Evolutionary conservation across 2,329 filamentous ascomycete species (phyloP), one percentile per base, ranked within the genome.

Genomic region (Claviceps sp.): DNA sequence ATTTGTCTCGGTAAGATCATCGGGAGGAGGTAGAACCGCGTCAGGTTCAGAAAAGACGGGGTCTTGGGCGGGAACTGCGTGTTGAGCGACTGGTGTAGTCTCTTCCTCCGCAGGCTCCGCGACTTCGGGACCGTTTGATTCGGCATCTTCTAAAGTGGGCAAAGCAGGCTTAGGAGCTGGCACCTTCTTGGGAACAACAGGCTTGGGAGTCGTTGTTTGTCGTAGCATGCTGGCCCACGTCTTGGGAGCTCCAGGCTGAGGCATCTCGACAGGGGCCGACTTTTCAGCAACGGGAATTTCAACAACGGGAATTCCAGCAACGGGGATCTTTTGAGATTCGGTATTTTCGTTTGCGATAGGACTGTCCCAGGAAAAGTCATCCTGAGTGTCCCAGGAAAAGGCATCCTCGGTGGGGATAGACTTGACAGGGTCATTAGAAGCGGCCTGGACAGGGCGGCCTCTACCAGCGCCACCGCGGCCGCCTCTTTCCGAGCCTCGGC

Each of bases 1-100:
- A 69, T 97, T 97, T 60, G 84, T 85, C 71, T 91, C 84, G 30
- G 91, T 97, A 58, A 97, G 78, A 62, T 90, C 82, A 66, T 89
- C 88, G 24, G 87, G 79, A 16, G 86, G 84, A 47, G 78, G 76
- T 46, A 91, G 68, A 47, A 76, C 72, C 49, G 76, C 67, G 60
- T 76, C 77, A 51, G 75, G 68, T 54, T 75, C 75, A 54, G 72
- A 70, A 43, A 72, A 52, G 47, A 56, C 54, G 8, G 59, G 51
- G 38, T 48, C 47, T 8, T 55, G 55, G 55, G 55, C 57, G 48
- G 59, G 59, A 55, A 59, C 54, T 54, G 59, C 58, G 61, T 61
- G 58, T 64, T 65, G 56, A 57, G 62, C 56, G 58, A 69, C 58
- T 52, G 64, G 64, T 13, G 65, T 67, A 38, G 56, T 55, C 49